phyloP scores from a whole-genome alignment of 2,329 filamentous ascomycete species.

The Rhynchosporium agropyri region DNA sequence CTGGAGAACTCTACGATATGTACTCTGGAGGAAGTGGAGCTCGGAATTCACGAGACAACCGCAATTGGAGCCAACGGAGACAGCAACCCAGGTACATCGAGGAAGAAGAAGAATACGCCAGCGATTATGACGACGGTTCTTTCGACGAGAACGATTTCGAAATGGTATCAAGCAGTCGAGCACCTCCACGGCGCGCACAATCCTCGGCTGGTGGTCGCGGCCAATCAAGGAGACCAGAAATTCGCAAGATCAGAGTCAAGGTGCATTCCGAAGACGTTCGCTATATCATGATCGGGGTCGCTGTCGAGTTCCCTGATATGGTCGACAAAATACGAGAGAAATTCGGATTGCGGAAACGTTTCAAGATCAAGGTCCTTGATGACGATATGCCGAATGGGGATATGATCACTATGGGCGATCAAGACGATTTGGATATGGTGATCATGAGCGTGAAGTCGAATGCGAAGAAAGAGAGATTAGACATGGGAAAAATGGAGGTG shows the following conservation, averaged over 20 bases:
- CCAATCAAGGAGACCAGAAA: slow-evolving; percentile 63
- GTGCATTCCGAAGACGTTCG: slow-evolving; percentile 89
- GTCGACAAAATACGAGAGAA: slow-evolving; percentile 82
- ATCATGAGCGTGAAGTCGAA: slow-evolving; percentile 68
- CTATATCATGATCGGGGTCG: slow-evolving; percentile 82
- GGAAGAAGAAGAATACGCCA: slow-evolving; percentile 78
- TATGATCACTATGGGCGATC: slow-evolving; percentile 96
- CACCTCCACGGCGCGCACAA: slow-evolving; percentile 44
- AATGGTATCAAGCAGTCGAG: slow-evolving; percentile 64
- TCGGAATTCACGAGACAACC: slow-evolving; percentile 24
- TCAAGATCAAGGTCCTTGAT: slow-evolving; percentile 88
- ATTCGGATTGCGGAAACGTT: slow-evolving; percentile 74
- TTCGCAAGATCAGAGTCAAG: slow-evolving; percentile 85
- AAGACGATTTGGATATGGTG: slow-evolving; percentile 92
- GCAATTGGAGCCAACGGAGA: slow-evolving; percentile 44
- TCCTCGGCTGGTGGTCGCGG: slow-evolving; percentile 49
- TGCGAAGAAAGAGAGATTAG: slow-evolving; percentile 72
- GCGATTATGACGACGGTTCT: slow-evolving; percentile 69
- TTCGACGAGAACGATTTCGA: slow-evolving; percentile 81
- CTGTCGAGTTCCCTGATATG: slow-evolving; percentile 75
- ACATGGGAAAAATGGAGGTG: slow-evolving; percentile 95
- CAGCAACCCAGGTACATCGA: slow-evolving; percentile 69
- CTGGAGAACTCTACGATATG: slow-evolving; percentile 63
- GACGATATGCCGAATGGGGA: slow-evolving; percentile 77
- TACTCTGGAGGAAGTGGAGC: slow-evolving; percentile 53